These are phyloP conservation scores for Penicillium sclerotiorum DNA, from an alignment of 2,329 filamentous ascomycete species.

Conservation along the genomic window DNA sequence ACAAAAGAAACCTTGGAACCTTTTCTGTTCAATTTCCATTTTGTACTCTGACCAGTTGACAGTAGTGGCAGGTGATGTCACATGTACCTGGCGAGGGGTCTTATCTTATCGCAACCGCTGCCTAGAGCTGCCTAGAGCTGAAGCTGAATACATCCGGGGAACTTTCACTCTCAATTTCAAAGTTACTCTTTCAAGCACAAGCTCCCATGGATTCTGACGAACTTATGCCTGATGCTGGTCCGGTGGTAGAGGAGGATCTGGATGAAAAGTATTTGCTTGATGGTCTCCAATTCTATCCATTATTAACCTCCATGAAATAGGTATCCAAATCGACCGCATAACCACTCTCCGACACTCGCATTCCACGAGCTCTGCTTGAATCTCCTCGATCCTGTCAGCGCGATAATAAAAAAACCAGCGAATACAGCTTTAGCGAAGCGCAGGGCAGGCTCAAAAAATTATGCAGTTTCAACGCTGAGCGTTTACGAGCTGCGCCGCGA, in stretches of 20 bases:
- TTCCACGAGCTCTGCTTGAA: conserved; percentile 78
- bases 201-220: conserved; percentile 35
- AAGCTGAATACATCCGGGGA: conserved; percentile 3
- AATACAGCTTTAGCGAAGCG: conserved; percentile 57
- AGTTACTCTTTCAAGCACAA: not conserved
- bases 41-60: not conserved
- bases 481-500: conserved; percentile 77
- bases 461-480: conserved; percentile 53
- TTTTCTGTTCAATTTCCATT: no score
- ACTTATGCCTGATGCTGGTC: conserved; percentile 17
- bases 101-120: conserved; percentile 7
- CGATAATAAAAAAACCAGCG: conserved; percentile 73
- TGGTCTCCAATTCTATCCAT: not conserved
- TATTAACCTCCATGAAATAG: conserved; percentile 44
- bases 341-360: conserved; percentile 74
- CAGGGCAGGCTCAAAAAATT: conserved; percentile 63
- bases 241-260: conserved; percentile 28
- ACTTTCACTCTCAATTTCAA: not conserved
- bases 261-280: conserved; percentile 32
- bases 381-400: conserved; percentile 78
- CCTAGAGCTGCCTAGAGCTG: not conserved
- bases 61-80: conserved; percentile 25
- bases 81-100: conserved; percentile 9
- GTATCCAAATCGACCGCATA: conserved; percentile 80
- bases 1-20: no score